Evolutionary conservation across 2,329 filamentous ascomycete genomes (phyloP).

Genomic region (Alternaria longipes): DNA sequence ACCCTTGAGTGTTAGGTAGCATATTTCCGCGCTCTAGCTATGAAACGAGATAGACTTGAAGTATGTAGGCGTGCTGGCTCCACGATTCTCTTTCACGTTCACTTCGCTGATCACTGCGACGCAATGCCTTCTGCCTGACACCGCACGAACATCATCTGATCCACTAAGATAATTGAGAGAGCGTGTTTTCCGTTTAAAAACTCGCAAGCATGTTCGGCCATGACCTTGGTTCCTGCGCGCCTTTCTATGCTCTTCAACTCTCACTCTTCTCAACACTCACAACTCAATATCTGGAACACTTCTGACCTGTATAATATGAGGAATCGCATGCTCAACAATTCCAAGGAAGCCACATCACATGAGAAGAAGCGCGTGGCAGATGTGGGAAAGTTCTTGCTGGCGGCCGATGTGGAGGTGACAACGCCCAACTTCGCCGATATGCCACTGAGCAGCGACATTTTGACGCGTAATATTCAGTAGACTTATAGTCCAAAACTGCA

Average conservation of each 20-base stretch:
- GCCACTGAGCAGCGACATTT: not conserved
- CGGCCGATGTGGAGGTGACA: accelerated
- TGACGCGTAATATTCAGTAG: not conserved
- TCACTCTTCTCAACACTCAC: not conserved
- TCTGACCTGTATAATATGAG: not conserved
- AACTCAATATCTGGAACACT: not conserved
- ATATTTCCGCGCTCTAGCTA: not conserved
- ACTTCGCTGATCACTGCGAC: not conserved
- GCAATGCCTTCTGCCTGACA: not conserved
- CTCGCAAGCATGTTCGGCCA: not conserved
- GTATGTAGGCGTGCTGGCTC: not conserved
- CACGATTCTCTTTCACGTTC: not conserved
- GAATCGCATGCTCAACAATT: not conserved
- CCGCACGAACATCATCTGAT: not conserved
- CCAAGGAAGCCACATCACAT: not conserved
- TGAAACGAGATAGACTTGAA: not conserved
- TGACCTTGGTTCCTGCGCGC: not conserved
- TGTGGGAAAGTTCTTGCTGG: not conserved
- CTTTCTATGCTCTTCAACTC: not conserved
- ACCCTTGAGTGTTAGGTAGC: no score
- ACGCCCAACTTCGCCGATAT: not conserved
- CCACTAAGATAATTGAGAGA: accelerated
- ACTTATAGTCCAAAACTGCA: not conserved
- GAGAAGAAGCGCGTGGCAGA: accelerated
- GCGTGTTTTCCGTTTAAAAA: no score